Evolutionary conservation across 345 rosid genomes (phyloP), one percentile per base, ranked within the genome.

Genomic region (Diplotaxis tenuifolia): DNA sequence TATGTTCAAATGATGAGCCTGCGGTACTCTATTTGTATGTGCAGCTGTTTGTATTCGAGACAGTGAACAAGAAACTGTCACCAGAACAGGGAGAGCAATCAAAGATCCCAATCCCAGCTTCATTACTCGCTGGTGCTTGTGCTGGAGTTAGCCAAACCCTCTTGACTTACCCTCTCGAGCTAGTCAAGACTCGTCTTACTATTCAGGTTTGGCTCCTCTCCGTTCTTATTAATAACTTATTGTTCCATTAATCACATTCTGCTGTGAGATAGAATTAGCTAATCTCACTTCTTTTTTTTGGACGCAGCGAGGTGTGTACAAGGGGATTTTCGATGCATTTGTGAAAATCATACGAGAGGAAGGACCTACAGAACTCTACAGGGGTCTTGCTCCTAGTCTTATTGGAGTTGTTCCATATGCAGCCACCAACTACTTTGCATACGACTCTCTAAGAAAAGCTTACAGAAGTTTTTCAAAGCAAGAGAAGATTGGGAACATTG

Each of bases 331-430:
- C 9, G 93, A 89, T 62, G 98, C 97, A 0, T 88, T 94, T 66
- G 31, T 94, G 42, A 89, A 88, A 79, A 94, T 94, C 20, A 72
- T 86, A 67, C 84, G 73, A 1, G 88, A 88, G 29, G 99, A 95
- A 80, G 96, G 96, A 31, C 90, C 88, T 23, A 85, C 87, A 27
- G 96, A 92, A 74, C 93, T 92, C 55, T 95, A 90, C 74, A 83
- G 97, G 75, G 97, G 99, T 75, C 96, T 95, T 12, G 93, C 88
- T 40, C 96, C 99, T 38, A 95, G 99, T 75, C 84, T 95, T 18
- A 87, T 95, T 7, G 99, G 99, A 73, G 99, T 95, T 49, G 87
- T 95, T 66, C 97, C 99, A 0, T 95, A 95, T 14, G 93, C 99
- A 18, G 96, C 99, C 15, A 78, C 97, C 25, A 92, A 95, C 73